Conservation (phyloP, 2,329 filamentous ascomycete species). For the Claviceps cyperi region DNA sequence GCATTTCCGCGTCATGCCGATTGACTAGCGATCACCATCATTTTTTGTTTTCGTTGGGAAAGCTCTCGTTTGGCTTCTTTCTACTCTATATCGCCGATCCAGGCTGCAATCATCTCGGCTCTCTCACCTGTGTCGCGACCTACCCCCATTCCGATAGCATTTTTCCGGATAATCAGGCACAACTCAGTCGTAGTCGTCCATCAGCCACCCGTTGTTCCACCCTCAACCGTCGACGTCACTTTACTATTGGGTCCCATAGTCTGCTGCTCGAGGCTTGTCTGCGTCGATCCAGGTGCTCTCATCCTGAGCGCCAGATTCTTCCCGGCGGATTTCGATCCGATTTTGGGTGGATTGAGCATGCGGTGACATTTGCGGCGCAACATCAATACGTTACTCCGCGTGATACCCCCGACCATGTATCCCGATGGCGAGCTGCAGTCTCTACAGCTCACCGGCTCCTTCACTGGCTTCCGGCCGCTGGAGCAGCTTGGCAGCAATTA, state of each 20-base stretch:
- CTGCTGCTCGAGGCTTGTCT: not conserved
- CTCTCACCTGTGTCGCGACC: not conserved
- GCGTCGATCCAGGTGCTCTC: not conserved
- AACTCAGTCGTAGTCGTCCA: not conserved
- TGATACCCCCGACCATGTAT: conserved; percentile 14
- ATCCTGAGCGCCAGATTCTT: not conserved
- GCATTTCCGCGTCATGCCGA: not conserved
- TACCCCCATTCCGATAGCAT: not conserved
- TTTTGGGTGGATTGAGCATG: conserved; percentile 7
- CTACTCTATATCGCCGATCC: not conserved
- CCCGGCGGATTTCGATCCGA: conserved; percentile 9
- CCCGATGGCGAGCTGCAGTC: conserved; percentile 27
- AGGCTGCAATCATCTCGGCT: not conserved
- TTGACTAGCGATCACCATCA: not conserved
- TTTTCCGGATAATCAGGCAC: not conserved
- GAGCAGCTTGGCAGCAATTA: conserved; percentile 43
- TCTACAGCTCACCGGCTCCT: conserved; percentile 43
- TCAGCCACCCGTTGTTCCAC: not conserved
- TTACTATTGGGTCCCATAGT: conserved; percentile 1
- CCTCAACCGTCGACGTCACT: not conserved
- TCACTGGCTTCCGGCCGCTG: conserved; percentile 40
- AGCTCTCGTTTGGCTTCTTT: not conserved
- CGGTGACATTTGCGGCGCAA: conserved; percentile 8
- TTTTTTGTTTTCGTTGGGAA: not conserved
- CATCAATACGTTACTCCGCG: conserved; percentile 6